Percentiles rank a stretch among this genome's conserved stretches.
Conservation (phyloP, 1,284 basidiomycete species). For the Apiotrichum mycotoxinovorans region DNA sequence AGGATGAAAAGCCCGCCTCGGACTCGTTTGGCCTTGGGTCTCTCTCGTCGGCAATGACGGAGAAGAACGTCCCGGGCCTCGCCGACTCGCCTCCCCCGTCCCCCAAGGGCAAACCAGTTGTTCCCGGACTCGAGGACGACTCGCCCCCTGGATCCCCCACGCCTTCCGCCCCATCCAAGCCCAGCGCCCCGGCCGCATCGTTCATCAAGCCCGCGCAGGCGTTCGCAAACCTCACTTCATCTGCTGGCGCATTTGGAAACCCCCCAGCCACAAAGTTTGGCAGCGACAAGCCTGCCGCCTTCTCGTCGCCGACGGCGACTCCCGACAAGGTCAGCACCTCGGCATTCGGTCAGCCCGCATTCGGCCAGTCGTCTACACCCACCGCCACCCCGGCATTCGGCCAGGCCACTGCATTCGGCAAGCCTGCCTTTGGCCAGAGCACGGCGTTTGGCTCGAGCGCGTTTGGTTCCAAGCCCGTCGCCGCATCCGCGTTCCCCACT, state of each 20-base stretch:
- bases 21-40: constrained; percentile 41
- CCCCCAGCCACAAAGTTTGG: constrained; percentile 23
- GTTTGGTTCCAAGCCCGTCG: constrained; percentile 15
- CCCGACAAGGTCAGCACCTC: constrained; percentile 10
- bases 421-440: constrained; percentile 14
- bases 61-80: constrained; percentile 28
- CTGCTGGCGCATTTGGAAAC: constrained; percentile 25
- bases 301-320: not conserved
- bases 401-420: constrained; percentile 1
- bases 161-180: constrained; percentile 10
- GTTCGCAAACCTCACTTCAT: constrained; percentile 26
- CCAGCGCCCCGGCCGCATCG: constrained; percentile 11
- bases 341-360: constrained; percentile 8
- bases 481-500: constrained; percentile 20
- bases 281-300: constrained; percentile 7
- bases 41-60: constrained; percentile 30
- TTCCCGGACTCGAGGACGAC: constrained; percentile 21
- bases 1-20: not conserved
- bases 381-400: constrained; percentile 29
- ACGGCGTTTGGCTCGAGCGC: constrained; percentile 7
- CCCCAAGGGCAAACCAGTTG: constrained; percentile 16
- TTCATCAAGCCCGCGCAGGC: constrained; percentile 47
- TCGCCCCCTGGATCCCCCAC: constrained; percentile 14
- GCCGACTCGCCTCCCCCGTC: constrained; percentile 35
- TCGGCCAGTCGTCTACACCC: constrained; percentile 3